Evolutionary conservation across 129 eudicot species (phyloP).

Genomic region (Artemisia argyi): DNA sequence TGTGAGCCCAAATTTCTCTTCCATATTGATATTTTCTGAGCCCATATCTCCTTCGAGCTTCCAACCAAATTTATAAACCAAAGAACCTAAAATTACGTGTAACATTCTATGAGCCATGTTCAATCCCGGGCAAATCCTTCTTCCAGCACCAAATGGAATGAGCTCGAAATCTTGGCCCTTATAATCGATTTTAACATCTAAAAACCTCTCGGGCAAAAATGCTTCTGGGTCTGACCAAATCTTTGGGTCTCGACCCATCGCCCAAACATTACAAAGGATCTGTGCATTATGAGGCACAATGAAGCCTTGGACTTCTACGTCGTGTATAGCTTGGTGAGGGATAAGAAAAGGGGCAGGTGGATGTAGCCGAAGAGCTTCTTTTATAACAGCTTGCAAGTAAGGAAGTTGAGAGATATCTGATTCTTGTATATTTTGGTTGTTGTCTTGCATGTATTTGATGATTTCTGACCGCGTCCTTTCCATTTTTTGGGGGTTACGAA

Average conservation of each 20-base stretch:
- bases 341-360: slow-evolving; percentile 39
- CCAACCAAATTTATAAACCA: slow-evolving; percentile 19
- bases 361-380: slow-evolving; percentile 44
- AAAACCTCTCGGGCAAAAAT: neutral
- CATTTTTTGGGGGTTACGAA: slow-evolving; percentile 17
- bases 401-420: slow-evolving; percentile 37
- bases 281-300: slow-evolving; percentile 22
- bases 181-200: neutral
- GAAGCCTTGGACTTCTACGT: slow-evolving; percentile 15
- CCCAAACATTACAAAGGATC: slow-evolving; percentile 15
- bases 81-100: slow-evolving; percentile 13
- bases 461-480: slow-evolving; percentile 17
- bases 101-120: slow-evolving; percentile 19
- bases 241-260: slow-evolving; percentile 9
- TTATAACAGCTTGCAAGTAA: slow-evolving; percentile 38
- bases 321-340: slow-evolving; percentile 33
- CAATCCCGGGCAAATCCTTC: slow-evolving; percentile 26
- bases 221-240: slow-evolving; percentile 3
- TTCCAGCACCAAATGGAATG: slow-evolving; percentile 26
- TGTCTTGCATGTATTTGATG: slow-evolving; percentile 17
- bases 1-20: slow-evolving; percentile 39
- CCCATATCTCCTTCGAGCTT: slow-evolving; percentile 3
- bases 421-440: slow-evolving; percentile 19
- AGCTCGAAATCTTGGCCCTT: slow-evolving; percentile 24
- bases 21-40: slow-evolving; percentile 12